A percentile compares a stretch with the other conserved stretches of the same genome.
Evolutionary conservation across 2,329 filamentous ascomycete genomes (phyloP).

Genomic region (Ascocoryne sarcoides): DNA sequence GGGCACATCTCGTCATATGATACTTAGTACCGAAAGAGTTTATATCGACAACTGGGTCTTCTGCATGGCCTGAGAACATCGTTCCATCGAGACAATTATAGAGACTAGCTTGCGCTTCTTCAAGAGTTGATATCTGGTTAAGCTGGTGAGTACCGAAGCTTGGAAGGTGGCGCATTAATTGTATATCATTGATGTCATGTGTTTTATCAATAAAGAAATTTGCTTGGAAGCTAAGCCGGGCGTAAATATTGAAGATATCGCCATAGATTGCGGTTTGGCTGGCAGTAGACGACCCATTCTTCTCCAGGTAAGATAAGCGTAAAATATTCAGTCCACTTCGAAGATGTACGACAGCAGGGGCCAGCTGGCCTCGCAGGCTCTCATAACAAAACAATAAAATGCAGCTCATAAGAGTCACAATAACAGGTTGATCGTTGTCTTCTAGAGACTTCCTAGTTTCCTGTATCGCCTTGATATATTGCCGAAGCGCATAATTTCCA

Average conservation of each 20-base stretch:
- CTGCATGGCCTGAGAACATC: not conserved
- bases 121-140: not conserved
- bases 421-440: not conserved
- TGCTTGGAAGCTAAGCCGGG: not conserved
- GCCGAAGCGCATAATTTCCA: constrained; percentile 12
- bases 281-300: not conserved
- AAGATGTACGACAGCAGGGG: not conserved
- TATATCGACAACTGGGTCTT: not conserved
- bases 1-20: not conserved
- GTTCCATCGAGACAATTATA: not conserved
- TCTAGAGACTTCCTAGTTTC: not conserved
- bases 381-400: not conserved
- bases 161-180: not conserved
- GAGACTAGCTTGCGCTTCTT: not conserved
- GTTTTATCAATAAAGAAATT: not conserved
- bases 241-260: not conserved
- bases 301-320: not conserved
- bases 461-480: constrained; percentile 14
- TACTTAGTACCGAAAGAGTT: not conserved
- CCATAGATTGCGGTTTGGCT: not conserved
- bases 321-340: not conserved
- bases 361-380: not conserved
- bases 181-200: not conserved
- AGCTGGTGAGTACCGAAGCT: not conserved
- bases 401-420: not conserved